Conservation (phyloP, 306 rosid genomes). For the Luffa acutangula region DNA sequence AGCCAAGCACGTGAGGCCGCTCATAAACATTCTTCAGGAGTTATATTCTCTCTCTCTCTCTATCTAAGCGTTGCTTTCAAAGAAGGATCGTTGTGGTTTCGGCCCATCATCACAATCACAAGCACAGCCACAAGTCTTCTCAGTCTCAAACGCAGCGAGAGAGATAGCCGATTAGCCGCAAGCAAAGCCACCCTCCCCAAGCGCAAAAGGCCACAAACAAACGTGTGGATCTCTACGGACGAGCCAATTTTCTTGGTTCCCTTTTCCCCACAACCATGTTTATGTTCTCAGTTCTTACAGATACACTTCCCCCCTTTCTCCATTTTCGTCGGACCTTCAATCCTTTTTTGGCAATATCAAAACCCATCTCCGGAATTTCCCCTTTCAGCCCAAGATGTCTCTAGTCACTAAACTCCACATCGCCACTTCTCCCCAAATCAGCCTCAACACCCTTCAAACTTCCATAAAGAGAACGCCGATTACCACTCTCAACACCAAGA, state of each 20-base stretch:
- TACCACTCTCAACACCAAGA: constrained; percentile 3
- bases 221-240: constrained; percentile 8
- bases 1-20: background rate
- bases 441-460: constrained; percentile 3
- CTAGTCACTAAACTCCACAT: constrained; percentile 42
- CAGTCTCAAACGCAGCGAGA: background rate
- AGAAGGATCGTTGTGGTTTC: background rate
- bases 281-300: constrained; percentile 18
- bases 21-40: background rate
- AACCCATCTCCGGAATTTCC: background rate
- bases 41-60: background rate
- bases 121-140: background rate
- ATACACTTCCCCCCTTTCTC: constrained; percentile 5
- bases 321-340: constrained; percentile 23
- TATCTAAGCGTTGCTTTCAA: background rate
- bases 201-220: constrained; percentile 8
- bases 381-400: constrained; percentile 31
- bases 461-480: background rate
- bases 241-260: background rate
- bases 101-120: background rate
- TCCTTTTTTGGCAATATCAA: background rate
- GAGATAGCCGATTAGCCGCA: background rate
- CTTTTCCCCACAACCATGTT: constrained; percentile 20
- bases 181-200: background rate
- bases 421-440: constrained; percentile 21